Evolutionary conservation across 371 early-diverging fungal genomes (phyloP).

Genomic region (Coemansia sp.): DNA sequence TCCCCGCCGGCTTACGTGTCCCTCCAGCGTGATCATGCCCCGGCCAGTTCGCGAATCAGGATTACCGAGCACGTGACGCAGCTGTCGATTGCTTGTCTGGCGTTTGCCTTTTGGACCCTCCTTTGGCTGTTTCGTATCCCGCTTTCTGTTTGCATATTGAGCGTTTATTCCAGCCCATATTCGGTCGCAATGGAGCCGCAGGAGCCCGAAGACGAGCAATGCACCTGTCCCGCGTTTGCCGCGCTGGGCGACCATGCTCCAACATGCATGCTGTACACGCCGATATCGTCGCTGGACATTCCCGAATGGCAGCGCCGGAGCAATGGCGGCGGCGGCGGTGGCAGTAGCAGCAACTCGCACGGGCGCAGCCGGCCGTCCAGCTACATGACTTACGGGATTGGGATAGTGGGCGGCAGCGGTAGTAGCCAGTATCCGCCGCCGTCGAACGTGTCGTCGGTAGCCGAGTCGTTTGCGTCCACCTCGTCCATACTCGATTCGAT

Average conservation of each 20-base stretch:
- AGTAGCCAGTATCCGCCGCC: constrained; percentile 34
- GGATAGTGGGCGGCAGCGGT: constrained; percentile 18
- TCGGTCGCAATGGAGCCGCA: constrained; percentile 30
- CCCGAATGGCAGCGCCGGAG: constrained; percentile 34
- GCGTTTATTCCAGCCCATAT: background rate
- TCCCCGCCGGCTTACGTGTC: constrained; percentile 5
- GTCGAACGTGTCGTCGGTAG: constrained; percentile 44
- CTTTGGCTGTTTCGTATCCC: background rate
- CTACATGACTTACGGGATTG: constrained; percentile 39
- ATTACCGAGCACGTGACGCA: constrained; percentile 6
- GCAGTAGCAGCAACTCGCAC: background rate
- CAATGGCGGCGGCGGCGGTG: constrained; percentile 17
- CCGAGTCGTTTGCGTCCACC: constrained; percentile 47
- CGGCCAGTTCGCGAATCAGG: background rate
- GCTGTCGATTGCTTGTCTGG: background rate
- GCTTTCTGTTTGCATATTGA: background rate
- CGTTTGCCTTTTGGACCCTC: background rate
- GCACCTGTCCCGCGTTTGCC: constrained; percentile 44
- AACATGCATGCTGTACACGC: constrained; percentile 45
- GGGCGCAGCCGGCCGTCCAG: constrained; percentile 39
- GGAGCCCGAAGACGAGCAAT: constrained; percentile 38
- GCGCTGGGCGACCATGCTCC: constrained; percentile 41
- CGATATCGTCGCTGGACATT: constrained; percentile 44
- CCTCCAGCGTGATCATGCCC: background rate
- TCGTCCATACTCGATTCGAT: constrained; percentile 47